phyloP scores from a whole-genome alignment of 441 rosid genomes.

The Erysimum pusillum region DNA sequence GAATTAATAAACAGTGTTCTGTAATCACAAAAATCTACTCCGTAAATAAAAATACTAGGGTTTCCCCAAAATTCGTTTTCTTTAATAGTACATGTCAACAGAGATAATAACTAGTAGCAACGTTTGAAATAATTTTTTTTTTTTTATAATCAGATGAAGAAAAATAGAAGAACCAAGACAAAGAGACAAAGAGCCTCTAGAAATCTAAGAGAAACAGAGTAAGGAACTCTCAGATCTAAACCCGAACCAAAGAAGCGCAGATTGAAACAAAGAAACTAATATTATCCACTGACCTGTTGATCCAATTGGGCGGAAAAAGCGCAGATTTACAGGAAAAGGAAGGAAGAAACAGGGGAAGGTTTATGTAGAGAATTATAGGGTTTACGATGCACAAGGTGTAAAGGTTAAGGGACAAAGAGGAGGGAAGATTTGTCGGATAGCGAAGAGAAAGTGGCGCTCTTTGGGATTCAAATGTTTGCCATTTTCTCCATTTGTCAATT shows the following conservation, averaged over 20 bases:
- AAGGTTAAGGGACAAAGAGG: slow-evolving; percentile 34
- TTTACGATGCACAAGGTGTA: slow-evolving; percentile 30
- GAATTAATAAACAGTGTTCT: too few relatives aligned
- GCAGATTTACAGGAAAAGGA: not conserved
- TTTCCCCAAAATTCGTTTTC: not conserved
- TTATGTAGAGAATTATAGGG: slow-evolving; percentile 30
- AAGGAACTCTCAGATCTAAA: not conserved
- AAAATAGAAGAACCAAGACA: not conserved
- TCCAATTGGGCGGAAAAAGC: not conserved
- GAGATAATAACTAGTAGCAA: not conserved
- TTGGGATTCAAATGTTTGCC: slow-evolving; percentile 52
- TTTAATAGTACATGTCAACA: not conserved
- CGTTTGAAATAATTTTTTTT: not conserved
- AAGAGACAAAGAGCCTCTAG: not conserved
- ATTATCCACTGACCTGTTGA: slow-evolving; percentile 31
- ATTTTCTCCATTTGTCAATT: slow-evolving; percentile 36
- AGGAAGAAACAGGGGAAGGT: slow-evolving; percentile 24
- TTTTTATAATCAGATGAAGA: not conserved
- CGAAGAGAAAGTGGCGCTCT: slow-evolving; percentile 46
- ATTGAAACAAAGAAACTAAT: too few relatives aligned
- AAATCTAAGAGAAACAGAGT: slow-evolving; percentile 25
- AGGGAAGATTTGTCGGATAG: slow-evolving; percentile 50
- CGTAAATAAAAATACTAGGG: not conserved
- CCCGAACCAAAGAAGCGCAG: not conserved
- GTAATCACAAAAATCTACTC: too few relatives aligned